Conservation (phyloP, 2,329 filamentous ascomycete genomes). For the Fusarium citri region DNA sequence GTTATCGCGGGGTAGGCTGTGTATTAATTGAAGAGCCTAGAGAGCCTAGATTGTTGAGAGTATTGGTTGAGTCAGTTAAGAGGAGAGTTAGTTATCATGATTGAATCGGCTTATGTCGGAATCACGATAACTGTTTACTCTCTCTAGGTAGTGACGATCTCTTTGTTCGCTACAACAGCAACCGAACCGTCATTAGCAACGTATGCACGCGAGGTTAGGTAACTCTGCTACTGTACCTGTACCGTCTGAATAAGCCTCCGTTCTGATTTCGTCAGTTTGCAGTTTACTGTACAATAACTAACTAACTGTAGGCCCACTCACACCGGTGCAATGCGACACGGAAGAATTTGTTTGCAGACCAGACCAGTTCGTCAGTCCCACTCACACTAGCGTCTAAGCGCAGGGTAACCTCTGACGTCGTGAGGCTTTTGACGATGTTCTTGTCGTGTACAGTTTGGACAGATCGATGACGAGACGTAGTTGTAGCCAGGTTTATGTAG, state of each 20-base stretch:
- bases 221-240: not conserved
- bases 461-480: slow-evolving; percentile 27
- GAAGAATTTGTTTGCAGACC: slow-evolving; percentile 6
- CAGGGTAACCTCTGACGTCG: slow-evolving; percentile 34
- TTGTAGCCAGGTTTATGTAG: not conserved
- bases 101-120: slow-evolving; percentile 27
- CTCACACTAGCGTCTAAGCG: not conserved
- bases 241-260: slow-evolving; percentile 18
- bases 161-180: not conserved
- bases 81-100: slow-evolving; percentile 1
- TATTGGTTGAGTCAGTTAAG: not conserved
- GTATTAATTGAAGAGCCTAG: not conserved
- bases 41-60: not conserved
- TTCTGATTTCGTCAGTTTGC: slow-evolving; percentile 3
- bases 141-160: slow-evolving; percentile 10
- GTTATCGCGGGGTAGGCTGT: not conserved
- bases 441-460: not conserved
- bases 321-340: slow-evolving; percentile 25
- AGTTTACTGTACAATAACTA: not conserved
- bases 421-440: slow-evolving; percentile 40
- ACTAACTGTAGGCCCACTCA: slow-evolving; percentile 26
- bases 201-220: slow-evolving; percentile 7
- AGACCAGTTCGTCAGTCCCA: not conserved
- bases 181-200: slow-evolving; percentile 14
- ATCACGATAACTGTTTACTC: slow-evolving; percentile 1